Base-by-base conservation (phyloP, 2,329 filamentous ascomycete genomes). In the Hypomyces perniciosus region DNA sequence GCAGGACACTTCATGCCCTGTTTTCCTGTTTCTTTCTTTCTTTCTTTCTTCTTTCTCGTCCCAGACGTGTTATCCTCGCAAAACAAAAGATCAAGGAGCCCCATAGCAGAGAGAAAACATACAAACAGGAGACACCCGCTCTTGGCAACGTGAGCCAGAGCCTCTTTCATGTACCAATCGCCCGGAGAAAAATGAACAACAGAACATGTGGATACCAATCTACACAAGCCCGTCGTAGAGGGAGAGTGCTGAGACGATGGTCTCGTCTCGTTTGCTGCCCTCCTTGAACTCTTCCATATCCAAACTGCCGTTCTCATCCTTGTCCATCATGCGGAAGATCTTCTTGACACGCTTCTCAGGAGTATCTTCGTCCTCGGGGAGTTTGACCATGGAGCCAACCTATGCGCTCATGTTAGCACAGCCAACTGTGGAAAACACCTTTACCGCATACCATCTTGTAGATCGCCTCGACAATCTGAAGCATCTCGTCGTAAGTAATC, bases 281-380 rank as follows among this genome's bases (percentile, higher is more conserved):
- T 99, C 93, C 75, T 97, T 97, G 79, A 99, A 99, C 70, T 99
- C 93, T 55, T 91, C 86, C 80, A 96, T 92, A 68, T 97, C 92
- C 62, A 99, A 75, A 65, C 88, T 95, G 61, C 92, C 93, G 67
- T 97, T 97, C 75, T 97, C 92, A 69, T 99, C 93, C 80, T 99
- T 99, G 78, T 99, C 93, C 93, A 99, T 99, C 93, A 97, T 97
- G 64, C 86, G 81, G 79, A 99, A 99, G 70, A 99, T 97, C 79
- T 99, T 99, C 72, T 80, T 84, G 56, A 99, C 93, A 57, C 93
- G 86, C 78, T 99, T 99, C 78, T 97, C 92, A 13, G 93, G 93
- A 51, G 93, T 99, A 73, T 99, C 92, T 76, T 99, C 93, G 73
- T 99, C 93, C 71, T 96, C 90, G 47, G 93, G 93, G 41, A 99